Percentiles rank a stretch among this genome's conserved stretches.
phyloP scores from a whole-genome alignment of 2,329 filamentous ascomycete genomes.

The Hymenoscyphus infarciens region DNA sequence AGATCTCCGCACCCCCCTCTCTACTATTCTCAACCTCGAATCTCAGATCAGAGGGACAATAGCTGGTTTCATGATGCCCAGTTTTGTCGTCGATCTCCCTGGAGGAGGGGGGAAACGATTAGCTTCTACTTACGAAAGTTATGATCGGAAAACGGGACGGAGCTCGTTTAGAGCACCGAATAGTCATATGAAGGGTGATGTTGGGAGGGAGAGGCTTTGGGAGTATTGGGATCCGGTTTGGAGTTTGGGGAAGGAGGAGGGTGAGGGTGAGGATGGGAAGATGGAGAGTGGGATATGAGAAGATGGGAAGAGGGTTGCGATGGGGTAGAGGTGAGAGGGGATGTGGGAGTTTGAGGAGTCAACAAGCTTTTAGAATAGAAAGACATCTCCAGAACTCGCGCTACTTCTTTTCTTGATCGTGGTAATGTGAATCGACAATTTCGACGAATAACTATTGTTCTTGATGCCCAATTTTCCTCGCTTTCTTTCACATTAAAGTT shows the following conservation, averaged over 20 bases:
- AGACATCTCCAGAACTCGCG: too few relatives aligned
- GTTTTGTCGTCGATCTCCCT: constrained; percentile 39
- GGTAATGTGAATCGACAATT: too few relatives aligned
- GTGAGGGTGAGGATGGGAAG: background rate
- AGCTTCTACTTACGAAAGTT: constrained; percentile 49
- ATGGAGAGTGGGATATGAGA: background rate
- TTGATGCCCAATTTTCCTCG: too few relatives aligned
- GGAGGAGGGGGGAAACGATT: constrained; percentile 38
- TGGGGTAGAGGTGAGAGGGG: too few relatives aligned
- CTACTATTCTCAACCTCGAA: constrained; percentile 56
- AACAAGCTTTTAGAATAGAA: too few relatives aligned
- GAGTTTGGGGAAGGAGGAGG: background rate
- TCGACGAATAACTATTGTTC: too few relatives aligned
- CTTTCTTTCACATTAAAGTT: too few relatives aligned
- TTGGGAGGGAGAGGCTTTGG: background rate
- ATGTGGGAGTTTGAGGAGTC: too few relatives aligned
- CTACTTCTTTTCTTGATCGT: too few relatives aligned
- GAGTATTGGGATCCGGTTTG: background rate
- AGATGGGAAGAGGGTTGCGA: background rate
- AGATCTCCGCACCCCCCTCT: constrained; percentile 59
- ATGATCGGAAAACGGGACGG: constrained; percentile 48
- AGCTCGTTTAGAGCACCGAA: background rate
- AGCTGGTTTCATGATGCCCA: constrained; percentile 59
- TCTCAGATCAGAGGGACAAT: constrained; percentile 55
- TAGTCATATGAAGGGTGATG: background rate